These are phyloP conservation scores for Leccinum aurantiacum DNA, from an alignment of 768 basidiomycete species.

Conservation along the genomic window DNA sequence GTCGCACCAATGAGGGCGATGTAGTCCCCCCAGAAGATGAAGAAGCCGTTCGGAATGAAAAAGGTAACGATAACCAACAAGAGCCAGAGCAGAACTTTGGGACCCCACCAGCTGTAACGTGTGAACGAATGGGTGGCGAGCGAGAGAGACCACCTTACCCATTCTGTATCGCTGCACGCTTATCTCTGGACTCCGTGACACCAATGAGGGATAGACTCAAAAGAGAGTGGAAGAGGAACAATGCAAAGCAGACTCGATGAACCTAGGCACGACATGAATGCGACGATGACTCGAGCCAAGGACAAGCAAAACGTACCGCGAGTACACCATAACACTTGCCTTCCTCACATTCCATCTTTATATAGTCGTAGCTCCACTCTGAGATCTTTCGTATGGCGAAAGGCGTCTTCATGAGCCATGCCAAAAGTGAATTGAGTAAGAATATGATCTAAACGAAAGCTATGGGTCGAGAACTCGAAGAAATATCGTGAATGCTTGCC, in stretches of 20 bases:
- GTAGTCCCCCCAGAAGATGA: conserved; percentile 98
- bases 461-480: neutral
- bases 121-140: conserved; percentile 15
- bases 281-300: conserved; percentile 1
- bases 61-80: conserved; percentile 79
- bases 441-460: conserved; percentile 77
- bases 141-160: conserved; percentile 53
- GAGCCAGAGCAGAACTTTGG: conserved; percentile 89
- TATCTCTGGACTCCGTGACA: conserved; percentile 86
- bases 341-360: conserved; percentile 94
- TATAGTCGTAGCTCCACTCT: conserved; percentile 93
- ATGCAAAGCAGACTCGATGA: conserved; percentile 95
- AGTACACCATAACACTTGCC: conserved; percentile 96
- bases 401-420: conserved; percentile 95
- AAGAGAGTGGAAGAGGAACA: conserved; percentile 84
- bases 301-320: conserved; percentile 57
- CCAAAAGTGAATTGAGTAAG: conserved; percentile 40
- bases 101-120: conserved; percentile 90
- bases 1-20: conserved; percentile 88
- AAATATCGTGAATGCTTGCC: conserved; percentile 43
- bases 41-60: conserved; percentile 96
- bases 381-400: conserved; percentile 83
- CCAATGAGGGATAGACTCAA: conserved; percentile 80
- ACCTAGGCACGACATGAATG: conserved; percentile 46
- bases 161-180: conserved; percentile 94